Conservation (phyloP, 1,139 yeast genomes). For the Lizanozyma gosingica region DNA sequence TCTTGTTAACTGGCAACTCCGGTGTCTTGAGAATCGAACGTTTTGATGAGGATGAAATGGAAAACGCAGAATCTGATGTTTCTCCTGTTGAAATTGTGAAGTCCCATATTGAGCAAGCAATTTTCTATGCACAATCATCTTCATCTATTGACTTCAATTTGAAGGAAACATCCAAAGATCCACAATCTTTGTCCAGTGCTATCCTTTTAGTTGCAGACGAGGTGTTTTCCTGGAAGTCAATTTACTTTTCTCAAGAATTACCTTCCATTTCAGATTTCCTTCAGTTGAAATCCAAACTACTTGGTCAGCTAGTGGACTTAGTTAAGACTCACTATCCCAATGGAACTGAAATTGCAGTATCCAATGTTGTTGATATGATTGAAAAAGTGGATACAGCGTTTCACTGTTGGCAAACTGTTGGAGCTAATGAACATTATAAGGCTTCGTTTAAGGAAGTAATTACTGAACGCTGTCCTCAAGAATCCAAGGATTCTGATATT, state of each 20-base stretch:
- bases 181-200: slow-evolving; percentile 39
- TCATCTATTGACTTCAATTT: slow-evolving; percentile 54
- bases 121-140: slow-evolving; percentile 43
- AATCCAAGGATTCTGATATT: slow-evolving; percentile 9
- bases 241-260: slow-evolving; percentile 30
- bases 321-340: not conserved
- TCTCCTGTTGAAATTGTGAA: slow-evolving; percentile 40
- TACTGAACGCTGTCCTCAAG: not conserved
- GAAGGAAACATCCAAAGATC: slow-evolving; percentile 19
- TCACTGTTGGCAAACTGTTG: not conserved
- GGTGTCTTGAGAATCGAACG: slow-evolving; percentile 62
- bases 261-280: slow-evolving; percentile 24
- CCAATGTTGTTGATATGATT: slow-evolving; percentile 3
- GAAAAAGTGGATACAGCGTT: not conserved
- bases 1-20: slow-evolving; percentile 42
- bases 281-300: not conserved
- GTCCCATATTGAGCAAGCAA: slow-evolving; percentile 75
- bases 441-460: not conserved
- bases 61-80: slow-evolving; percentile 4
- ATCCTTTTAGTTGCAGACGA: slow-evolving; percentile 42
- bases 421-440: not conserved
- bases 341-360: slow-evolving; percentile 8
- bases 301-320: not conserved
- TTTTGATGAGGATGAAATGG: slow-evolving; percentile 20
- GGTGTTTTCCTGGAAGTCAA: slow-evolving; percentile 36